These are phyloP conservation scores for Diaporthe amygdali DNA, from an alignment of 2,329 filamentous ascomycete genomes.

Conservation along the genomic window DNA sequence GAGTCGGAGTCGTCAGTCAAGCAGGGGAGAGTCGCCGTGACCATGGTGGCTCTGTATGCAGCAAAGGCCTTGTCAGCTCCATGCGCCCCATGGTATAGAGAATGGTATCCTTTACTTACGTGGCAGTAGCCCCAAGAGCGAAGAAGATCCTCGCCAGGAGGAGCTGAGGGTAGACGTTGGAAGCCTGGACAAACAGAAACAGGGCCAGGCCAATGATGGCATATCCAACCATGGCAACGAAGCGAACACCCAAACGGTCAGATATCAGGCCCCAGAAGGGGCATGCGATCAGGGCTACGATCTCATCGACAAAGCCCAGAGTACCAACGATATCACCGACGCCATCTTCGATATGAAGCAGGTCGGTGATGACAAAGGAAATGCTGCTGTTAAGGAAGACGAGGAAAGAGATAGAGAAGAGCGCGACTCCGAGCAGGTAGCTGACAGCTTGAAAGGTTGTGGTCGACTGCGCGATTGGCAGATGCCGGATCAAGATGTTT, in stretches of 20 bases:
- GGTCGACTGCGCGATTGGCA: slow-evolving; percentile 66
- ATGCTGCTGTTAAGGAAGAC: slow-evolving; percentile 87
- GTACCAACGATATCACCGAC: slow-evolving; percentile 85
- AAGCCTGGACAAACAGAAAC: slow-evolving; percentile 82
- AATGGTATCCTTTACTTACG: slow-evolving; percentile 52
- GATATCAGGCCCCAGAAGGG: slow-evolving; percentile 80
- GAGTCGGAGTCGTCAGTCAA: slow-evolving; percentile 58
- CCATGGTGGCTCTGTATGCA: slow-evolving; percentile 78
- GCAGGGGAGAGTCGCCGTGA: slow-evolving; percentile 88
- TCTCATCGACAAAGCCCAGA: slow-evolving; percentile 82
- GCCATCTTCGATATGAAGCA: slow-evolving; percentile 73
- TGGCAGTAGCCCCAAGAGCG: slow-evolving; percentile 88
- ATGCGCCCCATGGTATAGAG: background rate
- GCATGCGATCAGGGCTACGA: slow-evolving; percentile 81
- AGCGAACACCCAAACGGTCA: slow-evolving; percentile 77
- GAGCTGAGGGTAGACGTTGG: slow-evolving; percentile 87
- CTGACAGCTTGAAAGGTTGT: slow-evolving; percentile 69
- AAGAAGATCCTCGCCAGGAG: slow-evolving; percentile 86
- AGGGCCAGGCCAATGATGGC: slow-evolving; percentile 78
- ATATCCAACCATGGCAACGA: slow-evolving; percentile 80
- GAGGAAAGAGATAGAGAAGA: slow-evolving; percentile 88
- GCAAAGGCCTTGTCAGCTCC: slow-evolving; percentile 12
- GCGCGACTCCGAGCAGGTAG: slow-evolving; percentile 81
- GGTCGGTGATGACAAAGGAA: slow-evolving; percentile 84
- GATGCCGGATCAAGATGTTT: slow-evolving; percentile 44